phyloP scores from a whole-genome alignment of 306 rosid species.

The Gastrolobium villosum region DNA sequence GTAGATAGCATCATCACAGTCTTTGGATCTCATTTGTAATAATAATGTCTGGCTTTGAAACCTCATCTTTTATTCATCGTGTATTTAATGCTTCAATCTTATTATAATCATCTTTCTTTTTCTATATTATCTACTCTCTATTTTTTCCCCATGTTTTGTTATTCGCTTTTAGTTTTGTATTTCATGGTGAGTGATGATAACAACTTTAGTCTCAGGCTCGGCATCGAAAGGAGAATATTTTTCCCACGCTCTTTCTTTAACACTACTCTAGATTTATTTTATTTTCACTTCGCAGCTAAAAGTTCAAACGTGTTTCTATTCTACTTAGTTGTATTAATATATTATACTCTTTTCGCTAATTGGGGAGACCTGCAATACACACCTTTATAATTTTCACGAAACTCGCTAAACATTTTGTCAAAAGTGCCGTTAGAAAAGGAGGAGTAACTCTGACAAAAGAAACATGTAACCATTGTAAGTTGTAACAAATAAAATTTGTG shows the following conservation, averaged over 20 bases:
- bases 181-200: not conserved
- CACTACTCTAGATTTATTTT: not conserved
- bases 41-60: constrained; percentile 45
- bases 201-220: constrained; percentile 26
- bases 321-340: not conserved
- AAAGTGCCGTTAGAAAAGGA: not conserved
- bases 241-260: constrained; percentile 14
- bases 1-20: constrained; percentile 36
- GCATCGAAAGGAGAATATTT: constrained; percentile 29
- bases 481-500: no score
- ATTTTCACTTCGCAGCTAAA: constrained; percentile 14
- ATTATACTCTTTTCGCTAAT: not conserved
- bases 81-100: constrained; percentile 23
- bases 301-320: constrained; percentile 5
- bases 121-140: not conserved
- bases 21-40: constrained; percentile 45
- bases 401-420: not conserved
- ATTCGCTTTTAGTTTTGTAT: constrained; percentile 35
- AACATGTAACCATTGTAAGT: no score
- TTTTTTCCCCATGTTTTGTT: not conserved
- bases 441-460: not conserved
- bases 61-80: constrained; percentile 34
- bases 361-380: not conserved
- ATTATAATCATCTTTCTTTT: not conserved
- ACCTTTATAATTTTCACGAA: not conserved